A percentile compares a stretch with the other conserved stretches of the same genome.
phyloP scores from a whole-genome alignment of 2,329 filamentous ascomycete genomes.

The Ceratocystis cubensis region DNA sequence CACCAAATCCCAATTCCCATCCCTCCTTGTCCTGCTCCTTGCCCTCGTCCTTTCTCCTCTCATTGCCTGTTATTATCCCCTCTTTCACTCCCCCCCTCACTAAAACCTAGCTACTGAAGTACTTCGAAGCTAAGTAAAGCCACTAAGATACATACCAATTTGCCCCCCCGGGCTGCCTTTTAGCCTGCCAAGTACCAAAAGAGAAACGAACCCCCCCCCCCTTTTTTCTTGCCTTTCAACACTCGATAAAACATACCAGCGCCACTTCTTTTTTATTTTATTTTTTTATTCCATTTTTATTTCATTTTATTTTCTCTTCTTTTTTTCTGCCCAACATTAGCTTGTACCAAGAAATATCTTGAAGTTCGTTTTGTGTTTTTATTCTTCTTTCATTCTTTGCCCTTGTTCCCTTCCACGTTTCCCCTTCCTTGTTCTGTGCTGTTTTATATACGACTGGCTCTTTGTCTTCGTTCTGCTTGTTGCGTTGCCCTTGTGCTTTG shows the following conservation, averaged over 20 bases:
- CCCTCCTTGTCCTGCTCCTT: no score
- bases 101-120: not conserved
- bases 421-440: not conserved
- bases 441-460: not conserved
- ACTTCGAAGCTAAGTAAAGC: not conserved
- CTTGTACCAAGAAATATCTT: not conserved
- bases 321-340: not conserved
- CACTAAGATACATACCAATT: slow-evolving; percentile 1
- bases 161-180: not conserved
- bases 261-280: not conserved
- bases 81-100: not conserved
- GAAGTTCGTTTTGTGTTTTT: not conserved
- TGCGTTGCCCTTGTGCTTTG: not conserved
- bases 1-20: not conserved
- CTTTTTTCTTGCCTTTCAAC: not conserved
- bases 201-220: slow-evolving; percentile 6
- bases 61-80: not conserved
- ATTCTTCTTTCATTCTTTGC: not conserved
- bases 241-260: no score
- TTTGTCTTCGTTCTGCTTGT: not conserved
- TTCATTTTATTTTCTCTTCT: not conserved
- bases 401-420: not conserved
- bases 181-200: slow-evolving; percentile 3
- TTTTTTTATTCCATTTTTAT: not conserved
- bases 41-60: not conserved